Conservation (phyloP, 805 yeast species). For the Sugiyamaella floridensis region DNA sequence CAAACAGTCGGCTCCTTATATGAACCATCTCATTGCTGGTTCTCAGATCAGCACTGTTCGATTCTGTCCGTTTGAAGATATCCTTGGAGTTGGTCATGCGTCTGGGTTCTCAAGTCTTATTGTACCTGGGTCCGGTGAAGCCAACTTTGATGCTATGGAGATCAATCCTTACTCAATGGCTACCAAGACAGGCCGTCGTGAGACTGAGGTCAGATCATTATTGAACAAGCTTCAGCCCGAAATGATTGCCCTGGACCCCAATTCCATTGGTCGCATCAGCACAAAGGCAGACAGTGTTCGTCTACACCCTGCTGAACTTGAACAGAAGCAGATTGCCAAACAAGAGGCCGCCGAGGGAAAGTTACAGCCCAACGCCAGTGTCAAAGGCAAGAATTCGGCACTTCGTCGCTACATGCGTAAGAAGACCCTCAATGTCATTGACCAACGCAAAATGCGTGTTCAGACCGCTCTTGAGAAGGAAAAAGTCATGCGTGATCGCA, state of each 20-base stretch:
- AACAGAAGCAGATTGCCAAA: slow-evolving; percentile 35
- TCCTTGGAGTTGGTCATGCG: slow-evolving; percentile 82
- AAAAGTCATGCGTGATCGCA: slow-evolving; percentile 58
- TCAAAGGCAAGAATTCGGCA: slow-evolving; percentile 75
- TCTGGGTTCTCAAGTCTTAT: slow-evolving; percentile 76
- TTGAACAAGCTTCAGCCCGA: slow-evolving; percentile 88
- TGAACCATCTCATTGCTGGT: slow-evolving; percentile 82
- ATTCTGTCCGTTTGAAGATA: slow-evolving; percentile 93
- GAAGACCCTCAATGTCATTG: slow-evolving; percentile 77
- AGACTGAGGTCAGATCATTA: slow-evolving; percentile 78
- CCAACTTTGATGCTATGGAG: slow-evolving; percentile 92
- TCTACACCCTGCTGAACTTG: slow-evolving; percentile 44
- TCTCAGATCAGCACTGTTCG: slow-evolving; percentile 58
- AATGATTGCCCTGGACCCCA: slow-evolving; percentile 86
- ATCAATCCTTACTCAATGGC: slow-evolving; percentile 90
- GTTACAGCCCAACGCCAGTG: slow-evolving; percentile 57
- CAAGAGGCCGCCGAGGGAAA: slow-evolving; percentile 45
- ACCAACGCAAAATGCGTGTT: slow-evolving; percentile 71
- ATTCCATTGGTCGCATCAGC: slow-evolving; percentile 76
- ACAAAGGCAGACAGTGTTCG: slow-evolving; percentile 57
- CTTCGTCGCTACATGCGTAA: slow-evolving; percentile 74
- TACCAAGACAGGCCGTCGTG: slow-evolving; percentile 86
- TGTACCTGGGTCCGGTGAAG: slow-evolving; percentile 97
- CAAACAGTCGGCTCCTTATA: slow-evolving; percentile 78
- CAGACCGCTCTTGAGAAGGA: slow-evolving; percentile 70